Evolutionary conservation across 75 land plant genomes (phyloP).

Genomic region (Cunninghamia lanceolata): DNA sequence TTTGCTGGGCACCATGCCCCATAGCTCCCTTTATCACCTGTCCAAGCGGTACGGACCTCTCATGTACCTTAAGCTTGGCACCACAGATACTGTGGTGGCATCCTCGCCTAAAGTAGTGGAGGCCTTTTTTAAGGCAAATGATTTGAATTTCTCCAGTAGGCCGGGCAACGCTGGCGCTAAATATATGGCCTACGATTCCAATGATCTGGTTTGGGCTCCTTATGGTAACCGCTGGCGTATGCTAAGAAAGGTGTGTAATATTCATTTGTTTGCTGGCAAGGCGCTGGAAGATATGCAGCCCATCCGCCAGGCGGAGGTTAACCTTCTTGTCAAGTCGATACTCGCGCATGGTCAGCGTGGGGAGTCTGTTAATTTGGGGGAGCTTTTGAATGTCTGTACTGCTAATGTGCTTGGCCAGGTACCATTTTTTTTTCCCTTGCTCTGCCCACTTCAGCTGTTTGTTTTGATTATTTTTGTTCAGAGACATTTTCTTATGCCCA

Average conservation of each 20-base stretch:
- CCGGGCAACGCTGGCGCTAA: slow-evolving; percentile 68
- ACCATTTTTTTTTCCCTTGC: too few relatives aligned
- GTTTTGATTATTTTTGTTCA: too few relatives aligned
- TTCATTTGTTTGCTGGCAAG: slow-evolving; percentile 64
- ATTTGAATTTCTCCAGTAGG: slow-evolving; percentile 57
- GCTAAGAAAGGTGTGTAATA: slow-evolving; percentile 43
- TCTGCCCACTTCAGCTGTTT: too few relatives aligned
- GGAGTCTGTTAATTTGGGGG: slow-evolving; percentile 16
- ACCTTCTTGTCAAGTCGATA: slow-evolving; percentile 15
- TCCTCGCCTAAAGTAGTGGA: slow-evolving; percentile 54
- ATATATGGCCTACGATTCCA: slow-evolving; percentile 54
- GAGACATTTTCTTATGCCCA: too few relatives aligned
- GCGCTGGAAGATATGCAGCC: slow-evolving; percentile 54
- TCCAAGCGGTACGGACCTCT: slow-evolving; percentile 62
- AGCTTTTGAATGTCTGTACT: slow-evolving; percentile 42
- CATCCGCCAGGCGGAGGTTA: slow-evolving; percentile 39
- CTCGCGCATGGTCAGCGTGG: slow-evolving; percentile 1
- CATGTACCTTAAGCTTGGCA: slow-evolving; percentile 61
- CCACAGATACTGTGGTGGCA: slow-evolving; percentile 57
- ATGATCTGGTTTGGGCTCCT: slow-evolving; percentile 64
- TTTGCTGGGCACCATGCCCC: slow-evolving; percentile 60
- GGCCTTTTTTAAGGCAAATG: slow-evolving; percentile 56
- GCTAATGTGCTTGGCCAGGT: background rate
- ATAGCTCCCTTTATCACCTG: slow-evolving; percentile 49
- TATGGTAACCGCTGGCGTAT: slow-evolving; percentile 68